Conservation (phyloP, 2,329 filamentous ascomycete genomes). For the Fusarium sp. region DNA sequence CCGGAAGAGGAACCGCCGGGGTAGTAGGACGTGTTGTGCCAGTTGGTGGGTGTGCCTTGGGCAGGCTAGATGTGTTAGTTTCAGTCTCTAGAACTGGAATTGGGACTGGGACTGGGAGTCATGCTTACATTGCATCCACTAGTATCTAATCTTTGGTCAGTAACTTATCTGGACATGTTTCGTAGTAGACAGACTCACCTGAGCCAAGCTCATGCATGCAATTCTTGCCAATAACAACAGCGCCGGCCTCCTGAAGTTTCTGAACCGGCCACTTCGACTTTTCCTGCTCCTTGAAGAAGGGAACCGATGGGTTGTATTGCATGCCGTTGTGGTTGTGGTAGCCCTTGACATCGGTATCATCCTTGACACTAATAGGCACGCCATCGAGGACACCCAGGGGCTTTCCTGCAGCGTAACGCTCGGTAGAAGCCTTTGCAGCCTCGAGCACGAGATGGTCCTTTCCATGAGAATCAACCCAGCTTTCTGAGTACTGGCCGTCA, state of each 20-base stretch:
- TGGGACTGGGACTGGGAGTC: neutral
- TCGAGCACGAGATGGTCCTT: conserved; percentile 67
- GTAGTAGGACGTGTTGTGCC: conserved; percentile 80
- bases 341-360: conserved; percentile 78
- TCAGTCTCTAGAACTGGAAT: neutral
- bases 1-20: conserved; percentile 85
- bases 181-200: conserved; percentile 56
- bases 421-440: conserved; percentile 78
- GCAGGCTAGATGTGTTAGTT: conserved; percentile 62
- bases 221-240: conserved; percentile 78
- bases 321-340: conserved; percentile 76
- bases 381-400: conserved; percentile 80
- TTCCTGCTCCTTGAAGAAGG: conserved; percentile 61
- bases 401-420: conserved; percentile 74
- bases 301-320: conserved; percentile 64
- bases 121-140: conserved; percentile 78
- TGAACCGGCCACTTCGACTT: conserved; percentile 76
- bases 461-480: conserved; percentile 76
- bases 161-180: neutral
- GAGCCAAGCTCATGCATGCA: conserved; percentile 85
- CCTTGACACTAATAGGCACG: conserved; percentile 85
- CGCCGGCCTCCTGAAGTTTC: conserved; percentile 79
- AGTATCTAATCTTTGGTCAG: conserved; percentile 63
- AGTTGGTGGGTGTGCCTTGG: conserved; percentile 81
- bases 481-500: conserved; percentile 71